Evolutionary conservation across 495 filamentous ascomycete genomes (phyloP), one percentile per base, ranked within the genome.

Genomic region (Penicillium samsonianum): DNA sequence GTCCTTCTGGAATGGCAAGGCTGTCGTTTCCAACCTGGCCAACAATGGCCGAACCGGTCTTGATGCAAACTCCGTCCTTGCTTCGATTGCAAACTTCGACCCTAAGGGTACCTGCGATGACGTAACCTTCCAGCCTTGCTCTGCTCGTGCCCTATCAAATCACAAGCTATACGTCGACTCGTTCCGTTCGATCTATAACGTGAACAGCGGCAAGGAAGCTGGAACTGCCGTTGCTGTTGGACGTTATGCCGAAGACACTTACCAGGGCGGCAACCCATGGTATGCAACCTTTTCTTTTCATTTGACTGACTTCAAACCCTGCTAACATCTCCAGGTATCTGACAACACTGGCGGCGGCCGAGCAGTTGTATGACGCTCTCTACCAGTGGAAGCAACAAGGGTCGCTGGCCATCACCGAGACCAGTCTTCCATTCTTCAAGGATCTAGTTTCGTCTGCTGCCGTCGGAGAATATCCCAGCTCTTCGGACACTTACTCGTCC

Each of bases 181-280:
- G 12, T 82, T 83, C 67, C 78, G 86, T 11, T 67, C 68, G 4
- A 71, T 78, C 44, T 81, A 78, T 58, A 44, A 52, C 11, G 56
- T 82, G 46, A 77, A 82, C 48, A 61, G 64, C 3, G 74, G 65
- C 17, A 65, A 61, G 44, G 50, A 73, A 19, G 64, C 75, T 10
- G 80, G 82, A 12, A 63, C 69, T 11, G 84, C 84, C 5, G 80
- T 84, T 20, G 84, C 87, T 14, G 77, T 89, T 9, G 88, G 88
- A 43, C 70, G 88, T 20, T 91, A 91, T 64, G 65, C 85, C 2
- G 87, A 89, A 61, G 88, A 90, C 58, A 64, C 73, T 4, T 91
- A 89, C 62, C 83, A 84, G 63, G 80, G 81, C 47, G 86, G 84
- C 19, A 85, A 87, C 69, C 84, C 83, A 25, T 83, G 80, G 76